These are phyloP conservation scores for Sordaria brevicollis DNA, from an alignment of 495 filamentous ascomycete genomes.

Conservation along the genomic window DNA sequence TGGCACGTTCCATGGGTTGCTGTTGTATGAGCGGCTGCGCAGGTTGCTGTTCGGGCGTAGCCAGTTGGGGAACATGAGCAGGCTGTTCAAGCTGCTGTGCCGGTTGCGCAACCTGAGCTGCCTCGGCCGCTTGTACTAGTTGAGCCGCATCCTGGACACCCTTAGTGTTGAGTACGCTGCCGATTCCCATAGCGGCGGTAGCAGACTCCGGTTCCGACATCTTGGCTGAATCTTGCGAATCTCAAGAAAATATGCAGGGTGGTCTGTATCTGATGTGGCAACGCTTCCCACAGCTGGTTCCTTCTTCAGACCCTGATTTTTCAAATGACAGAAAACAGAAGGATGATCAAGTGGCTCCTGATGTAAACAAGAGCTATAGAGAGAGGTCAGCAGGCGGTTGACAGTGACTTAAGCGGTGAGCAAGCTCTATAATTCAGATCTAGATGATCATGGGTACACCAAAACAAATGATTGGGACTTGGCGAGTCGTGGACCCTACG, in stretches of 20 bases:
- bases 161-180: slow-evolving; percentile 27
- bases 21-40: slow-evolving; percentile 8
- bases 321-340: neutral
- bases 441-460: neutral
- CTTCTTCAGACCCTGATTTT: neutral
- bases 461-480: slow-evolving; percentile 3
- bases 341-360: neutral
- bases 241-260: neutral
- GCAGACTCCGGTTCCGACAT: slow-evolving; percentile 28
- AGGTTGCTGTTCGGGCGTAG: slow-evolving; percentile 15
- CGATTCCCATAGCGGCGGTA: slow-evolving; percentile 27
- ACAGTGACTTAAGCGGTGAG: slow-evolving; percentile 12
- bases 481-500: slow-evolving; percentile 5
- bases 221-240: neutral
- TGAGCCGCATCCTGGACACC: slow-evolving; percentile 3
- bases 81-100: neutral
- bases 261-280: neutral
- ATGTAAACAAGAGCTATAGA: neutral
- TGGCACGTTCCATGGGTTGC: slow-evolving; percentile 51
- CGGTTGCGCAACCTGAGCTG: neutral
- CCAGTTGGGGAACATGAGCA: slow-evolving; percentile 1
- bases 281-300: slow-evolving; percentile 2
- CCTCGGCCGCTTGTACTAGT: neutral
- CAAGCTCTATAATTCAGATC: slow-evolving; percentile 3
- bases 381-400: neutral